A percentile compares a stretch with the other conserved stretches of the same genome.
Conservation (phyloP, 1,284 basidiomycete species). For the Cystobasidium slooffiae region DNA sequence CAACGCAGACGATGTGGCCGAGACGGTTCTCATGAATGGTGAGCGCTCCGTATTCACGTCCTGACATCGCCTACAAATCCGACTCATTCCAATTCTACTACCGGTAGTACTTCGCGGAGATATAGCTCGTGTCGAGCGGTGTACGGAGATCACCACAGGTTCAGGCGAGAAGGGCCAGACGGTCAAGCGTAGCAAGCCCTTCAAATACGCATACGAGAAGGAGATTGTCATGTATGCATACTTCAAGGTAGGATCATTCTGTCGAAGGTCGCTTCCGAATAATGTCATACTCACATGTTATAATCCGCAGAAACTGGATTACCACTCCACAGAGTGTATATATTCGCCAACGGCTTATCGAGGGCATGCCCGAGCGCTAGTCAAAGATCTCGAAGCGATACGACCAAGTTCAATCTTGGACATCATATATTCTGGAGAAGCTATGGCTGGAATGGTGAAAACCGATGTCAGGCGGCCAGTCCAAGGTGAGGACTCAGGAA, state of each 20-base stretch:
- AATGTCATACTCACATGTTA: background rate
- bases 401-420: conserved; percentile 94
- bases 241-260: conserved; percentile 72
- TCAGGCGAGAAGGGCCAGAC: conserved; percentile 57
- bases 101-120: conserved; percentile 90
- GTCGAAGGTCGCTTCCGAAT: background rate
- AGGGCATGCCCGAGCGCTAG: conserved; percentile 88
- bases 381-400: conserved; percentile 93
- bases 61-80: background rate
- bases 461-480: conserved; percentile 60
- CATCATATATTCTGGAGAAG: conserved; percentile 82
- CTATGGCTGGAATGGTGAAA: conserved; percentile 52
- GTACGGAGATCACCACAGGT: conserved; percentile 90
- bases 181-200: conserved; percentile 95
- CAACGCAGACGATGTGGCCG: conserved; percentile 98
- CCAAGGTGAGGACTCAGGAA: conserved; percentile 18
- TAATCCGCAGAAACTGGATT: conserved; percentile 69
- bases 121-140: conserved; percentile 88
- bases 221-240: conserved; percentile 99
- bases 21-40: conserved; percentile 99
- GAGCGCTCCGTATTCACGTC: conserved; percentile 54
- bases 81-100: background rate
- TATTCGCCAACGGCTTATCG: conserved; percentile 95
- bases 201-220: conserved; percentile 98
- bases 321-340: conserved; percentile 99